These are phyloP conservation scores for Heimioporus sp. DNA, from an alignment of 768 basidiomycete species.

Conservation along the genomic window DNA sequence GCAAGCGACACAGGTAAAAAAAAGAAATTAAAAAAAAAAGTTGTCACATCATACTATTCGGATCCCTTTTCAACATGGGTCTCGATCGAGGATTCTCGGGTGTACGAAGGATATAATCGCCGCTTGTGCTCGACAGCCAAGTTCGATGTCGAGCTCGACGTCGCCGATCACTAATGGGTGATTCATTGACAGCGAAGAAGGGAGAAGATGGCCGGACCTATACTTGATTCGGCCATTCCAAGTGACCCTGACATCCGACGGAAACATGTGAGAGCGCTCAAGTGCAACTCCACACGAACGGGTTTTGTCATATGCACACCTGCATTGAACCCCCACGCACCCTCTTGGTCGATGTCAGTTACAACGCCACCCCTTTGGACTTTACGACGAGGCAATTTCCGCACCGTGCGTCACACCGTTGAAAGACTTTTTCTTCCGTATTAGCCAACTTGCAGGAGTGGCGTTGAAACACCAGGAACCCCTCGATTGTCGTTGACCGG, in stretches of 20 bases:
- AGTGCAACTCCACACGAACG: too few relatives aligned
- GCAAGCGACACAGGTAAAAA: too few relatives aligned
- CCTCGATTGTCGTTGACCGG: neutral
- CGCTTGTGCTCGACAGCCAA: neutral
- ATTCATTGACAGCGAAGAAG: neutral
- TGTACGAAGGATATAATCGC: neutral
- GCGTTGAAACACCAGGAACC: slow-evolving; percentile 2
- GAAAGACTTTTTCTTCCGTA: neutral
- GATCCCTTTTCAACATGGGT: neutral
- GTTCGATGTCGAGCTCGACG: neutral
- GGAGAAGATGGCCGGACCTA: neutral
- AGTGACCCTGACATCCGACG: too few relatives aligned
- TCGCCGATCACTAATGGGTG: neutral
- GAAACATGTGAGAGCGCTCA: neutral
- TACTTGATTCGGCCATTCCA: neutral
- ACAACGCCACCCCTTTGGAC: too few relatives aligned
- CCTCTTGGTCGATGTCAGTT: too few relatives aligned
- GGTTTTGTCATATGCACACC: too few relatives aligned
- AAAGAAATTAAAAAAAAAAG: too few relatives aligned
- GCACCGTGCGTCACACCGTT: neutral
- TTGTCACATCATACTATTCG: too few relatives aligned
- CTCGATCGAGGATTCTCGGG: slow-evolving; percentile 1
- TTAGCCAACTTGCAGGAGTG: neutral
- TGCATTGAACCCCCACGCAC: too few relatives aligned
- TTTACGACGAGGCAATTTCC: neutral